phyloP scores from a whole-genome alignment of 805 yeast genomes.

The Candida wancherniae region DNA sequence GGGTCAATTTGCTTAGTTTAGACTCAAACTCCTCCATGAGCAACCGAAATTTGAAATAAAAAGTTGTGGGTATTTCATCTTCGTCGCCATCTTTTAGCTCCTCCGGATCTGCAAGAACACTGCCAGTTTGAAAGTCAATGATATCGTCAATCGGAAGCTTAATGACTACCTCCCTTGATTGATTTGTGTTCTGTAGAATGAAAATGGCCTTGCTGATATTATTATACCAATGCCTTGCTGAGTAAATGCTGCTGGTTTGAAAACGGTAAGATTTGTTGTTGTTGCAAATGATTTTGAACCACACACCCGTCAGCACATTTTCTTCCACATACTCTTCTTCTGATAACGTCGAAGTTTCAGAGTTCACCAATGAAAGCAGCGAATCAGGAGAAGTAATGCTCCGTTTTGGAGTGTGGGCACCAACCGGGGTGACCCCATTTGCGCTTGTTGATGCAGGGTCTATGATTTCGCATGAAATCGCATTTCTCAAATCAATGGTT shows the following conservation, averaged over 20 bases:
- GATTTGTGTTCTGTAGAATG: conserved; percentile 53
- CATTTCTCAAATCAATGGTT: conserved; percentile 66
- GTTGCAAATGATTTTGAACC: conserved; percentile 59
- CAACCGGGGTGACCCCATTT: conserved; percentile 1
- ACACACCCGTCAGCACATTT: conserved; percentile 28
- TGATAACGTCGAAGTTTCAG: conserved; percentile 13
- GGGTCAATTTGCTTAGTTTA: conserved; percentile 4
- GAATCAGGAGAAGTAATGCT: conserved; percentile 5
- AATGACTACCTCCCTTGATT: conserved; percentile 66
- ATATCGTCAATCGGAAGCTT: conserved; percentile 72
- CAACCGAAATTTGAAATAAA: conserved; percentile 52
- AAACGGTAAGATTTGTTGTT: conserved; percentile 57
- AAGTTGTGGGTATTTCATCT: conserved; percentile 28
- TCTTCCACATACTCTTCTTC: conserved; percentile 24
- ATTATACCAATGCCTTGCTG: conserved; percentile 80
- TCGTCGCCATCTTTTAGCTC: not conserved
- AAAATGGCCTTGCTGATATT: conserved; percentile 72
- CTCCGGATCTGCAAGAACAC: conserved; percentile 38
- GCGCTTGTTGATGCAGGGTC: conserved; percentile 16
- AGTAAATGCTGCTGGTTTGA: conserved; percentile 63
- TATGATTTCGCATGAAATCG: conserved; percentile 54
- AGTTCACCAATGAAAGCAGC: conserved; percentile 3
- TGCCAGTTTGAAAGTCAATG: conserved; percentile 52
- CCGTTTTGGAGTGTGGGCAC: conserved; percentile 2
- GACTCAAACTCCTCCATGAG: conserved; percentile 3